phyloP scores from a whole-genome alignment of 441 rosid genomes.

The Caryocar brasiliense region DNA sequence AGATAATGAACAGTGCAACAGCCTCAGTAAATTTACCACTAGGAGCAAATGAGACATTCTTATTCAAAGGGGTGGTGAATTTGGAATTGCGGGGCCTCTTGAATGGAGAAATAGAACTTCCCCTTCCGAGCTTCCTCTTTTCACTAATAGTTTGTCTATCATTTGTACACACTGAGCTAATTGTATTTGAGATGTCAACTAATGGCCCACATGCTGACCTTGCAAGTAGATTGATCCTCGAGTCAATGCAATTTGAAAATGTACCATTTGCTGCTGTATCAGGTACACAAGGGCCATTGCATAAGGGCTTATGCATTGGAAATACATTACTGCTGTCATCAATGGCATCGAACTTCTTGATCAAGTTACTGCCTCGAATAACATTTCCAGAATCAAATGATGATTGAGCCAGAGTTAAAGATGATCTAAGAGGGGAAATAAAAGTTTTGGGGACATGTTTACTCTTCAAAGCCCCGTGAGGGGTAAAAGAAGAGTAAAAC shows the following conservation, averaged over 20 bases:
- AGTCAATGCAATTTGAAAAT: constrained; percentile 19
- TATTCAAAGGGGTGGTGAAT: constrained; percentile 52
- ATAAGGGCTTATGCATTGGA: constrained; percentile 21
- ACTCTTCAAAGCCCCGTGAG: constrained; percentile 33
- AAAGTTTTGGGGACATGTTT: constrained; percentile 34
- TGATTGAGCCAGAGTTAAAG: constrained; percentile 29
- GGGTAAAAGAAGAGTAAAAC: constrained; percentile 20
- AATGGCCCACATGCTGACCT: constrained; percentile 40
- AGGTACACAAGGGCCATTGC: constrained; percentile 13
- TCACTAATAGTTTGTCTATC: constrained; percentile 11
- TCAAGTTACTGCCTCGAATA: constrained; percentile 33
- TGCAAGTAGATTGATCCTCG: constrained; percentile 22
- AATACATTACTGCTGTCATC: constrained; percentile 9
- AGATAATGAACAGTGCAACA: constrained; percentile 7
- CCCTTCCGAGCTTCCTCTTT: constrained; percentile 22
- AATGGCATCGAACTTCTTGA: constrained; percentile 42
- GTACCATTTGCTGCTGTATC: constrained; percentile 13
- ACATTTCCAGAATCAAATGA: constrained; percentile 24
- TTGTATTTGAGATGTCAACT: constrained; percentile 57
- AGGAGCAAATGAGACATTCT: constrained; percentile 23
- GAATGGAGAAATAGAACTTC: constrained; percentile 47
- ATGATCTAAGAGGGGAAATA: constrained; percentile 47
- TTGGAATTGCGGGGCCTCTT: constrained; percentile 75
- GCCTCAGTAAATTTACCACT: constrained; percentile 36
- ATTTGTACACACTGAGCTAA: constrained; percentile 13